Evolutionary conservation across 257 asterid species (phyloP), one percentile per base, ranked within the genome.

Genomic region (Solanum verrucosum): DNA sequence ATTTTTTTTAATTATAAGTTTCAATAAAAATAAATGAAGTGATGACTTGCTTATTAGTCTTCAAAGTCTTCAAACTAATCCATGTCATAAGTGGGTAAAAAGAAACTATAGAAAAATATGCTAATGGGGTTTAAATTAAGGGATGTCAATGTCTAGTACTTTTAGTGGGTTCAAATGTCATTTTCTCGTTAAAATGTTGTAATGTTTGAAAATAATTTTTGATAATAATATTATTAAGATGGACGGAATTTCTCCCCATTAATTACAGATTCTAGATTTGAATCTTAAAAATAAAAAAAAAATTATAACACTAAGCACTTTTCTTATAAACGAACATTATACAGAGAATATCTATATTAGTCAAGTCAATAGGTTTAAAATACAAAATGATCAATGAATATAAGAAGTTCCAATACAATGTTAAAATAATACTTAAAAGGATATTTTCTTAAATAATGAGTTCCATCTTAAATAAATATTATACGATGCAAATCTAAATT

Each of bases 301-400:
- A 31, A 3, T 0, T 20, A 34, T 20, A 6, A 5, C 16, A 7
- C 0, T 0, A 2, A 34, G 1, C 11, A 6, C 2, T 31, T 71
- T 7, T 20, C 1, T 67, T 25, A 5, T 71, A 31, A 72, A 5
- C 0, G 0, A 20, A 33, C 1, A 33, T 2, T 8, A 16, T 2
- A 15, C 1, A 1, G 1, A 8, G 5, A 20, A 21, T 9, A 35
- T 35, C 4, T 73, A 35, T 1, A 73, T 73, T 20, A 73, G 18
- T 9, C 1, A 2, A 20, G 9, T 73, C 2, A 20, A 20, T 20
- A 9, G 8, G 3, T 73, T 10, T 9, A 3, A 73, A 73, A 20
- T 9, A 35, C 0, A 9, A 35, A 9, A 20, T 2, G 5, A 1
- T 34, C 0, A 20, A 34, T 20, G 29, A 44, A 5, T 34, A 34